phyloP scores from a whole-genome alignment of 2,329 filamentous ascomycete genomes.

The Berkeleyomyces rouxiae region DNA sequence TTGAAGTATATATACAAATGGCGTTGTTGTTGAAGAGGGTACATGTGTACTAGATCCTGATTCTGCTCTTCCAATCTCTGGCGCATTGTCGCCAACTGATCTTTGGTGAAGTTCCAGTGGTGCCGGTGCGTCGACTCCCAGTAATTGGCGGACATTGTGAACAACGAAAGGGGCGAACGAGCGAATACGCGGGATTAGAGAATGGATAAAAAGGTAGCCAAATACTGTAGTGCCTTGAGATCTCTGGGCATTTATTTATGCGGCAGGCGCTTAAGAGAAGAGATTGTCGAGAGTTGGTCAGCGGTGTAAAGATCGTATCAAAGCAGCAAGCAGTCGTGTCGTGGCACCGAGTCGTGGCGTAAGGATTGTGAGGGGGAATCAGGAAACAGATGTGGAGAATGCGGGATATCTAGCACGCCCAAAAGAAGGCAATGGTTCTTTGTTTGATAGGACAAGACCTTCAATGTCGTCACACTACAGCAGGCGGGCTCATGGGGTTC shows the following conservation, averaged over 20 bases:
- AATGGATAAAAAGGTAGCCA: background rate
- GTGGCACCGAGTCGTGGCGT: background rate
- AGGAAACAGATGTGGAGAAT: too few relatives aligned
- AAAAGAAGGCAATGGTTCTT: too few relatives aligned
- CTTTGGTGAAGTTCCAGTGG: conserved; percentile 79
- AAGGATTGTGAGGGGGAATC: too few relatives aligned
- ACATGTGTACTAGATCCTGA: conserved; percentile 56
- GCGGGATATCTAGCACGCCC: too few relatives aligned
- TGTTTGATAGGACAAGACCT: too few relatives aligned
- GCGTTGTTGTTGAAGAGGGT: conserved; percentile 63
- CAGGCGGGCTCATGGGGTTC: background rate
- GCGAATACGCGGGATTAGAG: background rate
- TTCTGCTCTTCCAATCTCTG: conserved; percentile 64
- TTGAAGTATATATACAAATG: conserved; percentile 86
- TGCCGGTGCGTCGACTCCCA: conserved; percentile 88
- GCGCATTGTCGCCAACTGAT: conserved; percentile 59
- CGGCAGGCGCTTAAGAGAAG: background rate
- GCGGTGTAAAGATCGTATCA: background rate
- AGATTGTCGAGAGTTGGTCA: background rate
- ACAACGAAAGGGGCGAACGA: background rate
- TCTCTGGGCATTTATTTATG: background rate
- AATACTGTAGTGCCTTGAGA: too few relatives aligned
- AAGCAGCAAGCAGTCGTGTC: background rate
- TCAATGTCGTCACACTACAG: background rate
- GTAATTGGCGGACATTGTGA: conserved; percentile 76